Base-by-base conservation (phyloP, 805 yeast genomes). In the Vanderwaltozyma verrucispora region DNA sequence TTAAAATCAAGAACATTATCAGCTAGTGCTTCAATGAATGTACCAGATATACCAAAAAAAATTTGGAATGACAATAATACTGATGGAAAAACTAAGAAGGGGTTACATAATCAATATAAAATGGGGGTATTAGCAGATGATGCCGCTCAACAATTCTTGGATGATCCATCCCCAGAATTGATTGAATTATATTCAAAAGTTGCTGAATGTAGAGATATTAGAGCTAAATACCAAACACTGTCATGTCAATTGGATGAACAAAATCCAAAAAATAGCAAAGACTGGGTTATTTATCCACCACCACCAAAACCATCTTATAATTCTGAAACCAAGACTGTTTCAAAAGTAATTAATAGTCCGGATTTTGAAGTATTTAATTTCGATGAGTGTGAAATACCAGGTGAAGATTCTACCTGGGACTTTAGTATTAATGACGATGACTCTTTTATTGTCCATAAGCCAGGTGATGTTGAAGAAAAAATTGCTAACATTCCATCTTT, bases 241-340 rank as follows among this genome's bases (percentile, higher is more conserved):
- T 86, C 96, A 1, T 47, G 74, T 37, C 99, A 92, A 63, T 65
- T 75, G 38, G 81, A 80, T 32, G 55, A 62, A 27, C 81, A 77
- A 49, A 92, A 92, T 59, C 98, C 98, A 2, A 87, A 89, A 55
- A 89, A 94, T 60, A 53, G 50, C 19, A 66, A 66, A 9, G 62
- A 58, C 28, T 92, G 97, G 97, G 55, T 55, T 13, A 77, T 92
- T 35, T 89, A 88, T 55, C 99, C 99, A 0, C 75, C 79, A 10
- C 96, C 97, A 1, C 98, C 98, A 12, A 77, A 77, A 46, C 96
- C 98, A 3, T 77, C 89, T 49, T 77, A 92, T 78, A 71, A 80
- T 61, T 63, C 71, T 6, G 70, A 63, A 14, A 67, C 75, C n/a
- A 75, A 72, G 47, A 72, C 74, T 40, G 73, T 72, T 37, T 55